These are phyloP conservation scores for Lagerstroemia speciosa DNA, from an alignment of 345 rosid species.

Conservation along the genomic window DNA sequence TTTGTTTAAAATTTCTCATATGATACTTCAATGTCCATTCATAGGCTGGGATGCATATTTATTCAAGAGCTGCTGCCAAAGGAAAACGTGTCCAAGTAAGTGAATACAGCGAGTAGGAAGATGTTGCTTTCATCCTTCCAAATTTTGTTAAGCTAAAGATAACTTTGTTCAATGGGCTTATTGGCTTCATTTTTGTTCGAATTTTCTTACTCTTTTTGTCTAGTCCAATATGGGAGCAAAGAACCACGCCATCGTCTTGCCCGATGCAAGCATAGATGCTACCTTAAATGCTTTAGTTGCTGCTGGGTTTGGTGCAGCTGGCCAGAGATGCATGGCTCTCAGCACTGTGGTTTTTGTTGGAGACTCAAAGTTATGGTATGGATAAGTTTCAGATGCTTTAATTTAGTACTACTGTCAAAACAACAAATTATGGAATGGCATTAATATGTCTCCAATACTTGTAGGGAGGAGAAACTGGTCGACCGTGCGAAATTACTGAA, in stretches of 20 bases:
- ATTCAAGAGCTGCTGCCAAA: conserved; percentile 77
- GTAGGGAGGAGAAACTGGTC: conserved; percentile 68
- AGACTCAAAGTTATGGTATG: conserved; percentile 64
- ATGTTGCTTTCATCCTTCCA: background rate
- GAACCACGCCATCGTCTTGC: conserved; percentile 80
- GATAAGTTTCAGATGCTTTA: background rate
- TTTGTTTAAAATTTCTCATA: background rate
- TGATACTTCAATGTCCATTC: conserved; percentile 10
- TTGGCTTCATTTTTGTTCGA: background rate
- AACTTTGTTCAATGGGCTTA: background rate
- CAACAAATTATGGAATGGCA: background rate
- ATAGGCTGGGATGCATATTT: conserved; percentile 98
- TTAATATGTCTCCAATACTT: conserved; percentile 5
- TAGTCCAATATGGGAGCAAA: conserved; percentile 99
- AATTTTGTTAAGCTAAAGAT: background rate
- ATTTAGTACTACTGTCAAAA: background rate
- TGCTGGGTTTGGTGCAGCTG: conserved; percentile 99
- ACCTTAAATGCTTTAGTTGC: conserved; percentile 79
- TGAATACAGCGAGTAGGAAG: conserved; percentile 1
- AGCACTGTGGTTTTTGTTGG: conserved; percentile 92
- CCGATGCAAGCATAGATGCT: conserved; percentile 76
- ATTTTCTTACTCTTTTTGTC: conserved; percentile 6
- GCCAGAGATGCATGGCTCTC: conserved; percentile 98
- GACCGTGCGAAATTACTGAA: conserved; percentile 74
- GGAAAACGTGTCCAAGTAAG: conserved; percentile 95